Conservation (phyloP, 805 yeast species). For the Sugiyamaella marilandica region DNA sequence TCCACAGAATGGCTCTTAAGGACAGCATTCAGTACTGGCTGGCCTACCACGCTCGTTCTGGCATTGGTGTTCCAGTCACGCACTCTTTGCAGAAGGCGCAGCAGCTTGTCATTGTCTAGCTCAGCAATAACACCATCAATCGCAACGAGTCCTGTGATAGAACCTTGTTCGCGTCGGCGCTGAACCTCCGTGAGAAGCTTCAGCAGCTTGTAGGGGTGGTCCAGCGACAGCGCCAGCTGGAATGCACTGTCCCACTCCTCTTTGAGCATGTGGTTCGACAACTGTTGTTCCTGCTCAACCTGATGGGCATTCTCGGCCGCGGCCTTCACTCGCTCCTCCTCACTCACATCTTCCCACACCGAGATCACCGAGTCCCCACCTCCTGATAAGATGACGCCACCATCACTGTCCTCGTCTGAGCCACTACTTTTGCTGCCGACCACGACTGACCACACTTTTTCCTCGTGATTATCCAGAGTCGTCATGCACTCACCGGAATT, state of each 20-base stretch:
- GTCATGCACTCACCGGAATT: conserved; percentile 70
- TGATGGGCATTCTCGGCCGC: conserved; percentile 49
- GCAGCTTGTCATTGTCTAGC: conserved; percentile 56
- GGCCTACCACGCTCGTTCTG: conserved; percentile 73
- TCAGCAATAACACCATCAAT: conserved; percentile 60
- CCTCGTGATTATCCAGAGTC: conserved; percentile 86
- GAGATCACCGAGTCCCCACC: conserved; percentile 94
- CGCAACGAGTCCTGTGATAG: conserved; percentile 51
- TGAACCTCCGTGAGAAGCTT: conserved; percentile 61
- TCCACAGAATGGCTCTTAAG: conserved; percentile 52
- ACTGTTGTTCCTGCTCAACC: conserved; percentile 85
- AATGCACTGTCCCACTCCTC: conserved; percentile 89
- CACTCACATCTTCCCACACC: conserved; percentile 85
- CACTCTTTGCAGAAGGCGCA: conserved; percentile 61
- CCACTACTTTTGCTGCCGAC: conserved; percentile 42
- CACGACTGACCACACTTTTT: conserved; percentile 90
- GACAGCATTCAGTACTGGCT: conserved; percentile 64
- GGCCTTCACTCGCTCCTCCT: conserved; percentile 54
- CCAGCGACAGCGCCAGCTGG: conserved; percentile 73
- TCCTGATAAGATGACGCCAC: conserved; percentile 70
- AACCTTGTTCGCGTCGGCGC: conserved; percentile 38
- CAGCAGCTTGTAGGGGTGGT: conserved; percentile 86
- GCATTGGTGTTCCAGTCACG: conserved; percentile 96
- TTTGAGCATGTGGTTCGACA: conserved; percentile 64
- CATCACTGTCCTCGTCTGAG: conserved; percentile 47